A percentile compares a stretch with the other conserved stretches of the same genome.
phyloP scores from a whole-genome alignment of 2,329 filamentous ascomycete genomes.

The Arthroderma uncinatum region DNA sequence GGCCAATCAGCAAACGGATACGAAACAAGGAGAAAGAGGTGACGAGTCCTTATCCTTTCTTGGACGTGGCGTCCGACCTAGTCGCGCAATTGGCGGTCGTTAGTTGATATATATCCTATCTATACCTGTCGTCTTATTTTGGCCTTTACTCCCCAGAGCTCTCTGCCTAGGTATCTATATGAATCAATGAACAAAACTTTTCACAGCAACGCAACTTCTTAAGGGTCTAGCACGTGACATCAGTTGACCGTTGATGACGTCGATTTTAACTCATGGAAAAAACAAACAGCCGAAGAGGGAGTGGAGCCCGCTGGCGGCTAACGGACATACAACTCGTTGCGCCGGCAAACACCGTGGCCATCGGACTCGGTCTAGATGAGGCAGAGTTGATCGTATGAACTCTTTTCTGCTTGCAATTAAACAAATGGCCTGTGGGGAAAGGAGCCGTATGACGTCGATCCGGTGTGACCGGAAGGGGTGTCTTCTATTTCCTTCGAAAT shows the following conservation, averaged over 20 bases:
- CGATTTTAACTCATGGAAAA: slow-evolving; percentile 3
- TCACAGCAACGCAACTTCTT: not conserved
- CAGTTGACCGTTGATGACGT: not conserved
- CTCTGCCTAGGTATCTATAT: not conserved
- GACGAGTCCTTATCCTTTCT: slow-evolving; percentile 86
- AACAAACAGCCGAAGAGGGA: not conserved
- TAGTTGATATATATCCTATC: slow-evolving; percentile 36
- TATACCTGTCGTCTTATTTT: not conserved
- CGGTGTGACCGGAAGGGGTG: not conserved
- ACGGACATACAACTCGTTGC: not conserved
- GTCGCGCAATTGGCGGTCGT: slow-evolving; percentile 88
- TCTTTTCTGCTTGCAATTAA: not conserved
- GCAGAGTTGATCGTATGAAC: not conserved
- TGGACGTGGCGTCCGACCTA: slow-evolving; percentile 82
- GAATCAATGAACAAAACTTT: not conserved
- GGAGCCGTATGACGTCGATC: not conserved
- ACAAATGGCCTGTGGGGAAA: not conserved
- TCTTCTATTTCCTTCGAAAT: not conserved
- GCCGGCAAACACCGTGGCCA: not conserved
- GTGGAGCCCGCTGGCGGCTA: not conserved
- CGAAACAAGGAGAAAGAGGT: slow-evolving; percentile 82
- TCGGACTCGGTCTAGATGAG: not conserved
- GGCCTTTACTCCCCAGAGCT: not conserved
- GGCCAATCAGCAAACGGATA: slow-evolving; percentile 38
- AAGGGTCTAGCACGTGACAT: not conserved